Evolutionary conservation across 805 yeast species (phyloP), one percentile per base, ranked within the genome.

Genomic region (Pichia occidentalis): DNA sequence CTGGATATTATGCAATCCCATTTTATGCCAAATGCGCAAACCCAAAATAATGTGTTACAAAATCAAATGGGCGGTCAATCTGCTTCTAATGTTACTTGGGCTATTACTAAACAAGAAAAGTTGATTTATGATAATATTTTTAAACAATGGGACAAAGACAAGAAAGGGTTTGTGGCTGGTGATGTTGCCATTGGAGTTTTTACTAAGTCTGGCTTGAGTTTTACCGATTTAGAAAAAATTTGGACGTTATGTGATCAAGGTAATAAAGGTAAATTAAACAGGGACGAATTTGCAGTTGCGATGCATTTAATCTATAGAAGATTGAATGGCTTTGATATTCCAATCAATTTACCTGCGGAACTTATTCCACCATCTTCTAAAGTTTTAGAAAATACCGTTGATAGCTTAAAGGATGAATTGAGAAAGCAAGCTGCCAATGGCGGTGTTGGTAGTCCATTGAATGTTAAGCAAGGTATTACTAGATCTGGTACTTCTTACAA

Each of bases 271-370:
- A 77, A 75, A 54, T 74, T 90, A 48, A 84, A 85, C 57, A 78
- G 76, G 52, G 96, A 90, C 57, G 95, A 86, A 59, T 92, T 90
- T 64, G 82, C 95, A 0, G 87, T 92, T 24, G 97, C 97, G 23
- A 92, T 90, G 97, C 97, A 94, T 68, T 68, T 90, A 42, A 90
- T 90, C 30, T 90, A 92, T 63, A 75, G 96, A 58, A 74, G 90
- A 45, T 65, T 90, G 55, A 88, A 87, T 54, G 97, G 97, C 2
- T 77, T 75, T 46, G 85, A 82, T n/a, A 63, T 92, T 35, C 98
- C 98, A 18, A 56, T 68, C 33, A 67, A 77, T 38, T 70, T 90
- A 37, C 97, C 97, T 3, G 86, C 94, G 2, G 95, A 87, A 54
- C 71, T 90, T 46, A 65, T 87, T 22, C 97, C 98, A 7, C 94